These are phyloP conservation scores for Neonectria ditissima DNA, from an alignment of 2,329 filamentous ascomycete genomes.

Conservation along the genomic window DNA sequence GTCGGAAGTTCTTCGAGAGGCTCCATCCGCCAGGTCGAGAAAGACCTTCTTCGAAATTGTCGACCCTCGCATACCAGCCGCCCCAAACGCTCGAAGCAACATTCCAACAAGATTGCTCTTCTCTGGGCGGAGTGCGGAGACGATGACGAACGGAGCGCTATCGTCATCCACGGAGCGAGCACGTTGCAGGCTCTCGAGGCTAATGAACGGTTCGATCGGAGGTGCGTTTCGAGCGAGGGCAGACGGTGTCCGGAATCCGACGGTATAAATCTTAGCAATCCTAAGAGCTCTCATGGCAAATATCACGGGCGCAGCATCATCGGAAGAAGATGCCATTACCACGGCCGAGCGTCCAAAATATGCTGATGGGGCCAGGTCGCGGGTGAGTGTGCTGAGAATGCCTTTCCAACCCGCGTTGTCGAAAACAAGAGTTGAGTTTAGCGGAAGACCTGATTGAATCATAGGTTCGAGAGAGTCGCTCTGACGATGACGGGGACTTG, in stretches of 20 bases:
- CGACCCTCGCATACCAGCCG: slow-evolving; percentile 46
- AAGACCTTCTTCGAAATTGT: slow-evolving; percentile 75
- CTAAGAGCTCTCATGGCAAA: slow-evolving; percentile 82
- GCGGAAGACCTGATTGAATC: slow-evolving; percentile 54
- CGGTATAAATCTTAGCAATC: slow-evolving; percentile 84
- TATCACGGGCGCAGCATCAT: slow-evolving; percentile 82
- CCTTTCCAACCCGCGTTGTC: slow-evolving; percentile 90
- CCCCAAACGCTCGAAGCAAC: slow-evolving; percentile 78
- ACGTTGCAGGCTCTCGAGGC: slow-evolving; percentile 71
- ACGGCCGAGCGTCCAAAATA: slow-evolving; percentile 82
- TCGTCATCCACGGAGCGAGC: slow-evolving; percentile 62
- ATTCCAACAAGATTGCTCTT: slow-evolving; percentile 84
- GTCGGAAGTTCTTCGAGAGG: slow-evolving; percentile 68
- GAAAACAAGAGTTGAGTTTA: slow-evolving; percentile 72
- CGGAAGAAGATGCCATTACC: slow-evolving; percentile 77
- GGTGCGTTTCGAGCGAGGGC: slow-evolving; percentile 72
- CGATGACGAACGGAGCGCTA: slow-evolving; percentile 80
- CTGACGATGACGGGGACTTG: slow-evolving; percentile 58
- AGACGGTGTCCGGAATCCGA: slow-evolving; percentile 78
- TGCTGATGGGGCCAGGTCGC: slow-evolving; percentile 84
- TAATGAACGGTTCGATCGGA: slow-evolving; percentile 83
- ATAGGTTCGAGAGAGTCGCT: slow-evolving; percentile 38
- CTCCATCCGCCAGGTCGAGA: slow-evolving; percentile 77
- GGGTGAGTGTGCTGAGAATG: slow-evolving; percentile 82
- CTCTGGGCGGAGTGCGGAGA: slow-evolving; percentile 82